Conservation (phyloP, 2,329 filamentous ascomycete species). For the Didymella arachidicola region DNA sequence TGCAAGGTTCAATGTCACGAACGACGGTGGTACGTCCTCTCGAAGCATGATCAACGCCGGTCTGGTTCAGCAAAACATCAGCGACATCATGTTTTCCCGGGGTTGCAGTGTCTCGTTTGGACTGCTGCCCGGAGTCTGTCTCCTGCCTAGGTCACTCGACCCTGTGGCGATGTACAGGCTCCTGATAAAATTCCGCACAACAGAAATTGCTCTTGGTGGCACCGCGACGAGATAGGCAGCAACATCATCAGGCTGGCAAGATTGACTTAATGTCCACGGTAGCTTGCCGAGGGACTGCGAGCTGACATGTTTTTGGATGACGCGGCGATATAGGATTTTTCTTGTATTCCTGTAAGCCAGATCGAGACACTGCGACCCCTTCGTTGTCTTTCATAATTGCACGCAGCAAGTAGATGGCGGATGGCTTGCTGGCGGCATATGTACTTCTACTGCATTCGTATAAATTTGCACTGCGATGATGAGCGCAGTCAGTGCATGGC, state of each 20-base stretch:
- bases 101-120: neutral
- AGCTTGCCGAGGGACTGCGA: constrained; percentile 2
- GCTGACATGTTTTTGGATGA: constrained; percentile 12
- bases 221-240: constrained; percentile 2
- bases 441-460: constrained; percentile 49
- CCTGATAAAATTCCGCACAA: constrained; percentile 1
- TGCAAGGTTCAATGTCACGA: neutral
- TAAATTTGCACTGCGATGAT: constrained; percentile 26
- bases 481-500: constrained; percentile 4
- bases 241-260: constrained; percentile 4
- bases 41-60: constrained; percentile 1
- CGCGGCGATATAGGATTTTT: constrained; percentile 2
- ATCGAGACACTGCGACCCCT: constrained; percentile 8
- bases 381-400: constrained; percentile 17
- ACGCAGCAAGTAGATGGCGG: constrained; percentile 7
- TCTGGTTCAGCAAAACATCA: neutral
- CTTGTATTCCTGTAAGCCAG: constrained; percentile 1
- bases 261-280: constrained; percentile 16
- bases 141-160: constrained; percentile 1
- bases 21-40: constrained; percentile 23
- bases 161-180: constrained; percentile 17
- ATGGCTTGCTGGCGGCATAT: constrained; percentile 26
- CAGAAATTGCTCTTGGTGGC: constrained; percentile 1
- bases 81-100: neutral
- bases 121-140: neutral